Base-by-base conservation (phyloP, 2,329 filamentous ascomycete species). In the Talaromyces rugulosus region DNA sequence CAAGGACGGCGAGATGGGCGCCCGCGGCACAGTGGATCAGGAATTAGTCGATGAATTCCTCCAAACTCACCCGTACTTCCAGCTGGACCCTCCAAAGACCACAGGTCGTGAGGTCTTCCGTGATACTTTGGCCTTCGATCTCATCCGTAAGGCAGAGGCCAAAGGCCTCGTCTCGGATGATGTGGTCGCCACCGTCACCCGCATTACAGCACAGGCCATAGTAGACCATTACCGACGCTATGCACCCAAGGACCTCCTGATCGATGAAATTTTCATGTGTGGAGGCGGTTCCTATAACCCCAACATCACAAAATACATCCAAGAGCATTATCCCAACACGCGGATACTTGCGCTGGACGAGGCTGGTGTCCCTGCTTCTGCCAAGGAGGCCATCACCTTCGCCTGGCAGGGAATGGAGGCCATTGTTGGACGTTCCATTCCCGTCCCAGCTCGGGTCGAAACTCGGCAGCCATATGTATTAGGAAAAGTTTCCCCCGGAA, bases 361-460 rank as follows among this genome's bases (percentile, higher is more conserved):
- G 55, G 83, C 83, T 2, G 84, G 84, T 4, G 79, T 87, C 56
- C 82, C 83, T 0, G 81, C 74, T 1, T 81, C 80, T 36, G 84
- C 85, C 2, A 87, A 87, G 70, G 85, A 87, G 69, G 83, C 84
- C 5, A 77, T 85, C 58, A 84, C 81, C 0, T 86, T 87, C 68
- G 84, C 85, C 4, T 85, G 83, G 80, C 83, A 86, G 71, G 84
- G 80, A 2, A 83, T 87, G 79, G 84, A 87, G 68, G 82, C 83
- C 1, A 69, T 87, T 16, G 79, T 85, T 0, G 83, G 82, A 7
- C 77, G 84, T 16, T 80, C 78, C 31, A 83, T 86, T 54, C 82
- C 80, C 0, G 81, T 87, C 8, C 83, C 83, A 1, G 74, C 73
- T n/a, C 73, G 80, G 7, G 83, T 85, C 2, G 83, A 86, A 72